Base-by-base conservation (phyloP, 1,284 basidiomycete species). In the Phellinidium pouzarii region DNA sequence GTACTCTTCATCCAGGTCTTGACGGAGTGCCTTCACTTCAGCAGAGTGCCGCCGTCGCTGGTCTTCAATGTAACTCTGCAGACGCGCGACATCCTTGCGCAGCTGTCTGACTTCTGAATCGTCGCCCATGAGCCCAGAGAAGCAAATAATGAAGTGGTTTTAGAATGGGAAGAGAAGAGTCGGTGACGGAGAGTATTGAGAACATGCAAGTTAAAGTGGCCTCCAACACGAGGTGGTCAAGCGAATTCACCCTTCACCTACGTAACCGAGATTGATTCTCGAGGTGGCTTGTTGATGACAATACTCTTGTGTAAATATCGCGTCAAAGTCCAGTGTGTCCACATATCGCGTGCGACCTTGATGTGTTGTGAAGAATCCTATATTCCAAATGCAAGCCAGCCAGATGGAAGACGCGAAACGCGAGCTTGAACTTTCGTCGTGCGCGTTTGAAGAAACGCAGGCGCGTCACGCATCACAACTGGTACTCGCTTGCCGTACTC, bases 21-120 rank as follows among this genome's bases (percentile, higher is more conserved):
- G 22, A 8, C 52, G 52, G 6, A 48, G 29, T 8, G 44, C 4
- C 22, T 48, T 44, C 4, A 48, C 31, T 1, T 48, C 52, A 9
- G 14, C 12, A 11, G 52, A 12, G 31, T 53, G 40, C n/a, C 46
- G 52, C 3, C 20, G 31, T 12, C 52, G 45, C 20, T 53, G 52
- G 12, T 53, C 46, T 6, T 48, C 44, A 37, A 53, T 53, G 27
- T 53, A 48, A 26, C 20, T 22, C 42, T 48, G 37, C 9, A 53
- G 52, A 48, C 44, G 44, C 7, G 38, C 38, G 27, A 53, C 20
- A 14, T 53, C 45, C 40, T 44, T 48, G 37, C 45, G 45, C 14
- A 53, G 38, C 22, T 37, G 52, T 43, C 50, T 27, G 36, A 22
- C 19, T 36, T 53, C 52, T 12, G 47, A 37, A 25, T 53, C 52